phyloP scores from a whole-genome alignment of 139 green algal genomes.

The Chlamydomonas asymmetrica region DNA sequence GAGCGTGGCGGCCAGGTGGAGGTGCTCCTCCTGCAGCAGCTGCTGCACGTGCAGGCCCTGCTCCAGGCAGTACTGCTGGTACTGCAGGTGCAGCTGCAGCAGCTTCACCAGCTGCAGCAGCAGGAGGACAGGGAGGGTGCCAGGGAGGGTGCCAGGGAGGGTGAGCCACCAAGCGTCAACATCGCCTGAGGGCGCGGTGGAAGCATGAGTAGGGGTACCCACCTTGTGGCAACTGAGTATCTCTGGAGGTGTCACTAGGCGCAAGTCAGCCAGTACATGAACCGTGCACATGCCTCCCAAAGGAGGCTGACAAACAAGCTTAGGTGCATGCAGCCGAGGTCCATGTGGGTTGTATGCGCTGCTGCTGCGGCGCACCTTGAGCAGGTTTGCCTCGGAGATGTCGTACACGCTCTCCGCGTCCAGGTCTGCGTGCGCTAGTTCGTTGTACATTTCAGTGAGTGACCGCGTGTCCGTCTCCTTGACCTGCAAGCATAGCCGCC shows the following conservation, averaged over 20 bases:
- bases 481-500: constrained; percentile 18
- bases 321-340: too few species aligned
- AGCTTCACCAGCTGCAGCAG: constrained; percentile 26
- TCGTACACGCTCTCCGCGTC: constrained; percentile 48
- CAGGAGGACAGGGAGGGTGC: background rate
- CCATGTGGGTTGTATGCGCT: too few species aligned
- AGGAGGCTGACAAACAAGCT: too few species aligned
- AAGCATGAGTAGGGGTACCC: too few species aligned
- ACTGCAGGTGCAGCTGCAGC: constrained; percentile 42
- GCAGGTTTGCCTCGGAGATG: constrained; percentile 40
- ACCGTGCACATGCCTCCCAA: too few species aligned
- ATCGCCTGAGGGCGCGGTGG: too few species aligned
- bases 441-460: constrained; percentile 24
- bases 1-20: constrained; percentile 3
- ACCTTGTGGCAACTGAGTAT: too few species aligned
- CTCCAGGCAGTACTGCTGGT: constrained; percentile 36
- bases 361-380: constrained; percentile 46
- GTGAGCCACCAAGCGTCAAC: too few species aligned
- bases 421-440: constrained; percentile 37
- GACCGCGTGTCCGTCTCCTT: constrained; percentile 19
- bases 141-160: too few species aligned
- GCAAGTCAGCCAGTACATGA: too few species aligned
- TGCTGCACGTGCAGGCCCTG: constrained; percentile 9
- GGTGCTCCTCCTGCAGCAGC: constrained; percentile 25
- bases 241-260: too few species aligned